A percentile compares a stretch with the other conserved stretches of the same genome.
Evolutionary conservation across 306 rosid species (phyloP).

Genomic region (Notholithocarpus densiflorus): DNA sequence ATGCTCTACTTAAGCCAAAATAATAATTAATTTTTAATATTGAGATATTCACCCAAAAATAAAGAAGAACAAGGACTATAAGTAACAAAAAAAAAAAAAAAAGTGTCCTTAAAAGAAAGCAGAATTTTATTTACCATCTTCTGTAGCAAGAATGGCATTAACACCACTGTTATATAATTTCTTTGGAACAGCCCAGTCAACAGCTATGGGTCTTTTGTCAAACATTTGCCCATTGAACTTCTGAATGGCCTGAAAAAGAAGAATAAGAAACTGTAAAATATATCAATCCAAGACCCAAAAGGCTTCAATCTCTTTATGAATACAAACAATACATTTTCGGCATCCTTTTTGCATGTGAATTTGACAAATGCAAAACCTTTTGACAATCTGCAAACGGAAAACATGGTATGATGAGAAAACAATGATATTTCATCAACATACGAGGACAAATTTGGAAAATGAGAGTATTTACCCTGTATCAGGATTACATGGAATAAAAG

Average conservation of each 20-base stretch:
- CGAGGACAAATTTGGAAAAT: neutral
- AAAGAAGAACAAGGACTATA: neutral
- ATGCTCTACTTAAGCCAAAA: neutral
- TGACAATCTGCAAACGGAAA: conserved; percentile 61
- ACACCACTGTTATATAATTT: conserved; percentile 56
- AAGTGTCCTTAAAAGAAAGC: neutral
- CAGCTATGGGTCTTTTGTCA: conserved; percentile 79
- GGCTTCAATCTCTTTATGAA: conserved; percentile 3
- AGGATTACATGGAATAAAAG: conserved; percentile 60
- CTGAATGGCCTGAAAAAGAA: conserved; percentile 65
- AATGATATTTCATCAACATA: conserved; percentile 4
- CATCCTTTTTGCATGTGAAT: conserved; percentile 84
- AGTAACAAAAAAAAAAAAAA: conserved; percentile 4
- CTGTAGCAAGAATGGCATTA: conserved; percentile 43
- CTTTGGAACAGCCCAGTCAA: conserved; percentile 96
- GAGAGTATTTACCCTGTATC: conserved; percentile 63
- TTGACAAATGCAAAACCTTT: conserved; percentile 96
- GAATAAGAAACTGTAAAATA: conserved; percentile 8
- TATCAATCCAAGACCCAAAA: conserved; percentile 11
- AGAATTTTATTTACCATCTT: conserved; percentile 49
- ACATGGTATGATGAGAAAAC: conserved; percentile 6
- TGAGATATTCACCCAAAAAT: neutral
- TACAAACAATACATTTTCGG: conserved; percentile 63
- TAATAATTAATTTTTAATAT: neutral
- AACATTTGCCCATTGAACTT: conserved; percentile 72